Conservation (phyloP, 2,329 filamentous ascomycete genomes). For the Laburnicola sp. region DNA sequence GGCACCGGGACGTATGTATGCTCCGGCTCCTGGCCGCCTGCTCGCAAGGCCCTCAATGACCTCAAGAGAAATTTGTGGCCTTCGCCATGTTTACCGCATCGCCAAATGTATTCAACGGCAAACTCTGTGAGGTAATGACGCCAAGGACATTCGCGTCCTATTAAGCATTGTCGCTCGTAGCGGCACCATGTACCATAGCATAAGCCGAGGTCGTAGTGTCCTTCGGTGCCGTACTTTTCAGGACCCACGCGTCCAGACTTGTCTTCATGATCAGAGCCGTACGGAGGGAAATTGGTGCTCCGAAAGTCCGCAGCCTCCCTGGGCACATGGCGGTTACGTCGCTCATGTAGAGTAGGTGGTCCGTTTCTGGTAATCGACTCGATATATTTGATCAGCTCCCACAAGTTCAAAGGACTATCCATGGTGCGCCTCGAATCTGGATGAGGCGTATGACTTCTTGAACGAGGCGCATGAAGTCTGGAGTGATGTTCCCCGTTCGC, state of each 20-base stretch:
- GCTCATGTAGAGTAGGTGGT: no score
- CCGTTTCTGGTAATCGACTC: no score
- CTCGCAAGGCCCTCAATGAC: neutral
- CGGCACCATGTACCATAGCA: neutral
- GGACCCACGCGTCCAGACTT: neutral
- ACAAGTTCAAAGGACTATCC: no score
- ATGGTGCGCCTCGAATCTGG: no score
- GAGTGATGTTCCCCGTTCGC: no score
- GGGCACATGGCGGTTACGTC: no score
- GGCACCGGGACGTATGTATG: neutral
- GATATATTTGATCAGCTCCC: no score
- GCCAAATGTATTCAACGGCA: neutral
- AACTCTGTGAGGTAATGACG: neutral
- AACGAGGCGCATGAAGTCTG: no score
- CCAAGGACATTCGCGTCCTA: neutral
- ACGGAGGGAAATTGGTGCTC: neutral
- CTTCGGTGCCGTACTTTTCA: neutral
- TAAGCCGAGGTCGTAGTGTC: neutral
- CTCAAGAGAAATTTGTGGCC: neutral
- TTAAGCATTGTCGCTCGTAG: neutral
- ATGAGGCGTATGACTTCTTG: no score
- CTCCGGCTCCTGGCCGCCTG: neutral
- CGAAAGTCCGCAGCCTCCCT: slow-evolving; percentile 1
- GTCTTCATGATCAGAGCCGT: neutral
- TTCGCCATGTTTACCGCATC: neutral